Conservation (phyloP, 129 eudicot genomes). For the Lonicera japonica region DNA sequence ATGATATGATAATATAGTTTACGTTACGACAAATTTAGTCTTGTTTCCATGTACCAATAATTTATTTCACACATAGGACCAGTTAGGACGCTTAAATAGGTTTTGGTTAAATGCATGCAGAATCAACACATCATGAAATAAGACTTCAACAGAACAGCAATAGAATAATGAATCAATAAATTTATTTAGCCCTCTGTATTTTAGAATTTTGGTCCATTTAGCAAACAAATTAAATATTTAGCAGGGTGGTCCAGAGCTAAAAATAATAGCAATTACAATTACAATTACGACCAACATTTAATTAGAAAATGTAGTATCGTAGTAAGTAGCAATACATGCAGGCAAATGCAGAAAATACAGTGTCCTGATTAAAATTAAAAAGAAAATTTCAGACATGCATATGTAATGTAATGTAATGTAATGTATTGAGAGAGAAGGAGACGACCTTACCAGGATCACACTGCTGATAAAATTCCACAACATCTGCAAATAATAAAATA, state of each 20-base stretch:
- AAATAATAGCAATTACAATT: too few species aligned
- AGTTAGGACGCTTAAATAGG: too few species aligned
- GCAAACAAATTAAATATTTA: neutral
- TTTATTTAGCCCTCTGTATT: too few species aligned
- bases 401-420: neutral
- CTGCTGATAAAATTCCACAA: slow-evolving; percentile 66
- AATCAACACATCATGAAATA: neutral
- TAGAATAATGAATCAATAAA: too few species aligned
- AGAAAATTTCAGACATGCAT: neutral
- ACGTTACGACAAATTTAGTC: neutral
- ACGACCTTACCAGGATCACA: slow-evolving; percentile 71
- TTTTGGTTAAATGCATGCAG: neutral
- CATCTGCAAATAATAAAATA: slow-evolving; percentile 63
- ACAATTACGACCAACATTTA: neutral
- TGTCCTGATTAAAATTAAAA: neutral
- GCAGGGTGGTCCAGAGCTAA: too few species aligned
- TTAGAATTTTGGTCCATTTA: too few species aligned
- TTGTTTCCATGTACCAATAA: too few species aligned
- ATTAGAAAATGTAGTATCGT: neutral
- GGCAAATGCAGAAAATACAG: neutral
- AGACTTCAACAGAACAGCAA: too few species aligned
- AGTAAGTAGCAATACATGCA: neutral
- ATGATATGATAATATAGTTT: neutral
- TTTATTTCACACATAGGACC: neutral
- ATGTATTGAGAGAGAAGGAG: neutral